Evolutionary conservation across 1,284 basidiomycete species (phyloP), one percentile per base, ranked within the genome.

Genomic region (Pascua guehoae): DNA sequence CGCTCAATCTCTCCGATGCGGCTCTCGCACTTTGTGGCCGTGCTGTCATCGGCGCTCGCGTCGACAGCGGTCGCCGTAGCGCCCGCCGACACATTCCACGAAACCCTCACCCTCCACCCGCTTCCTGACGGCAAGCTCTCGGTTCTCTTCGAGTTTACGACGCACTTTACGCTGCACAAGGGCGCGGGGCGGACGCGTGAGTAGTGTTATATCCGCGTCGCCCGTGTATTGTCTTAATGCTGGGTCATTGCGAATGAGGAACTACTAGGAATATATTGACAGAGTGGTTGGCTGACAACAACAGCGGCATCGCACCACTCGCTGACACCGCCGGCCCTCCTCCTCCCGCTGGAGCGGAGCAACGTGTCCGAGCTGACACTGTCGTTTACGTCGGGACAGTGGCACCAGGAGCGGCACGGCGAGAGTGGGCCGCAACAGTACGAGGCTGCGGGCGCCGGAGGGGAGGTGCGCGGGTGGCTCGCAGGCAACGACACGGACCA

Each of bases 401-500:
- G 94, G 94, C 84, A 89, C 69, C 92, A 93, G 69, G 82, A 84
- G 40, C 76, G 82, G n/a, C 95, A 92, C 88, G 88, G 88, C 1
- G 83, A 85, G 62, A 57, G 61, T 1, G 73, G 73, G 2, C 89
- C 91, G 1, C 49, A 73, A 10, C 65, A 63, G 38, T 84, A 86
- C 40, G 87, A 89, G 62, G 77, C 82, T 4, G 86, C 86, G 2
- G 91, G 88, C 0, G 85, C 86, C 0, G 95, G 93, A 8, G 94
- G 90, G 5, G 91, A 95, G 70, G 78, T 97, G 3, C 88, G 88
- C 85, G 90, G 88, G 8, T 93, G 90, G 89, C 86, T 94, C 38
- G 38, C 56, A 39, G 40, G 62, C 58, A 32, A 46, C 12, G 17
- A 54, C 24, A 77, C 88, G 42, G 86, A 91, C 61, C 80, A 84